Base-by-base conservation (phyloP, 169 alveolate genomes). In the Plasmodium coatneyi region DNA sequence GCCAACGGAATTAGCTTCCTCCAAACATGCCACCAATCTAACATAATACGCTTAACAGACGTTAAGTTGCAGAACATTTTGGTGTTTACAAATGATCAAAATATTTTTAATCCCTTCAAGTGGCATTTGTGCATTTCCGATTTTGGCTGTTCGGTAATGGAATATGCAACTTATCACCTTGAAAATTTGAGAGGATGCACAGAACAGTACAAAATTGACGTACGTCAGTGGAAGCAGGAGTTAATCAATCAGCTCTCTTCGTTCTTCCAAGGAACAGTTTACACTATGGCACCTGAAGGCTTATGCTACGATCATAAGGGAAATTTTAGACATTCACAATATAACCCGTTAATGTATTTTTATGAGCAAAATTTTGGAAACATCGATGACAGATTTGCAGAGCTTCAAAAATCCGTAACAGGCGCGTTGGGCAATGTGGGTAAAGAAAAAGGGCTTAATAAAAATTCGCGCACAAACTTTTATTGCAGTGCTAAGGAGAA, bases 121-220 rank as follows among this genome's bases (percentile, higher is more conserved):
- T 96, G 97, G 97, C 89, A 95, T 46, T 82, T 96, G 54, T 87
- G 95, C 66, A 96, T 96, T 28, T 95, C 97, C 12, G 97, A 96
- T 71, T 96, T 96, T 83, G 97, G 97, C 25, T 96, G 96, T 71
- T 96, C 97, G 5, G 93, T 90, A 56, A 87, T 87, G 89, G 93
- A 87, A 87, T 87, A 87, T 79, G 93, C 93, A 22, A 87, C 93
- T 22, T 87, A 39, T n/a, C 76, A 79, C 71, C 46, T 87, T 30
- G 93, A 87, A 87, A 87, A 87, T 87, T 60, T 87, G 28, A 87
- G 60, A 79, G 71, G 71, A 28, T 41, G 16, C 41, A 78, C 82
- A 39, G 52, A 66, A 34, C 71, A 28, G 19, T 87, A 87, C 81
- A 79, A 79, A 79, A 56, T 54, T 9, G 46, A 71, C 22, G 39